Evolutionary conservation across 306 rosid genomes (phyloP).

Genomic region (Fragaria iinumae): DNA sequence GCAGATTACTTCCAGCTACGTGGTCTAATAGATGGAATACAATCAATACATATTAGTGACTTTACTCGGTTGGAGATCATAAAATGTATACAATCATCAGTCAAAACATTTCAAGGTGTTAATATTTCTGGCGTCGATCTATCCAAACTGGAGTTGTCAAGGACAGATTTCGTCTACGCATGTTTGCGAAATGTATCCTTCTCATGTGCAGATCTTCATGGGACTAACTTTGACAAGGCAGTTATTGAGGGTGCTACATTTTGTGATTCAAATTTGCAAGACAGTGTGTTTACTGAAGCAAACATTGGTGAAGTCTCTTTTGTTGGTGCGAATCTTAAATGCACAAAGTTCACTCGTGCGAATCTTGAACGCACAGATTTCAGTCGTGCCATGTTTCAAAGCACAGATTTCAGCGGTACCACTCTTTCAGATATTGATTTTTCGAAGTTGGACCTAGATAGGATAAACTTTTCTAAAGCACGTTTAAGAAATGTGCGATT

Average conservation of each 20-base stretch:
- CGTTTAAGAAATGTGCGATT: no score
- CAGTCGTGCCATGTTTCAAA: no score
- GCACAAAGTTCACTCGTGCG: background rate
- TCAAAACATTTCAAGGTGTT: slow-evolving; percentile 77
- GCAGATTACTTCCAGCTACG: slow-evolving; percentile 85
- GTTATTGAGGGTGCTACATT: background rate
- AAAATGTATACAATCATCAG: slow-evolving; percentile 80
- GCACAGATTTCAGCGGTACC: no score
- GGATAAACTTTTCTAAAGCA: no score
- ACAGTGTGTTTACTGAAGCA: background rate
- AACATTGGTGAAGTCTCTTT: background rate
- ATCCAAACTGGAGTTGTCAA: slow-evolving; percentile 85
- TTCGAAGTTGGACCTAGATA: no score
- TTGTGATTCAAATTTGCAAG: background rate
- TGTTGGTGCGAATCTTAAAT: background rate
- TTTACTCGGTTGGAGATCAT: slow-evolving; percentile 77
- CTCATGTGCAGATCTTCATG: slow-evolving; percentile 66
- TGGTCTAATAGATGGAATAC: slow-evolving; percentile 70
- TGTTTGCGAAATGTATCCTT: slow-evolving; percentile 81
- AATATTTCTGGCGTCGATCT: slow-evolving; percentile 91
- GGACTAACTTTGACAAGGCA: background rate
- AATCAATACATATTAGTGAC: slow-evolving; percentile 32
- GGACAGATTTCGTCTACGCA: slow-evolving; percentile 78
- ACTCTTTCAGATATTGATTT: no score
- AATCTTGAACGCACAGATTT: no score